A percentile compares a stretch with the other conserved stretches of the same genome.
These are phyloP conservation scores for Pichia sp. DNA, from an alignment of 1,139 yeast genomes.

Conservation along the genomic window DNA sequence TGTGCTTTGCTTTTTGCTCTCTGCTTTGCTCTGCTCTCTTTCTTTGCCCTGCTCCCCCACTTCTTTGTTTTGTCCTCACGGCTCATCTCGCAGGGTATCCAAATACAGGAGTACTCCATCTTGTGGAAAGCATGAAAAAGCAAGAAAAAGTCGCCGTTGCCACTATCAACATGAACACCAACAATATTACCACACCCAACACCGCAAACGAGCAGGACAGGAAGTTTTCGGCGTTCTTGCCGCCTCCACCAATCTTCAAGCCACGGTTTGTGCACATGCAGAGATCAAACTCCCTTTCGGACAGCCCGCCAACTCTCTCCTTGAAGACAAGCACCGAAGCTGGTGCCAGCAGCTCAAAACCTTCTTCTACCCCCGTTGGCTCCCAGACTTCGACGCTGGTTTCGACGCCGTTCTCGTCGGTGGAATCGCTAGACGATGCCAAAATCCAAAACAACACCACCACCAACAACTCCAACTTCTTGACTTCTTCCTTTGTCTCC, in stretches of 20 bases:
- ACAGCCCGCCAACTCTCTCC: not conserved
- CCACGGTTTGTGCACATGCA: slow-evolving; percentile 61
- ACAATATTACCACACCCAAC: not conserved
- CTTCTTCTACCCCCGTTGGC: too few species aligned
- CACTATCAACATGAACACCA: not conserved
- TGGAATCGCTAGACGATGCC: not conserved
- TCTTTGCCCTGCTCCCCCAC: not conserved
- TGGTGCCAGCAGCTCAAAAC: not conserved
- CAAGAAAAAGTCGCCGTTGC: not conserved
- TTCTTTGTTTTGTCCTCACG: not conserved
- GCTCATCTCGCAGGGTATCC: not conserved
- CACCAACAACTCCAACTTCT: slow-evolving; percentile 22
- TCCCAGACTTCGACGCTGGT: not conserved
- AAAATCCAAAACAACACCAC: not conserved
- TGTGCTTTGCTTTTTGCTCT: not conserved
- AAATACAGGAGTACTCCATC: not conserved
- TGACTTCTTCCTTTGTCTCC: slow-evolving; percentile 29
- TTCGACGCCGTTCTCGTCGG: not conserved
- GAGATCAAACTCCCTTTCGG: slow-evolving; percentile 31
- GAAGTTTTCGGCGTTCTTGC: slow-evolving; percentile 29
- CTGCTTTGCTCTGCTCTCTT: not conserved
- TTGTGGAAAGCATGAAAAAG: not conserved
- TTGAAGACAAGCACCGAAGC: not conserved
- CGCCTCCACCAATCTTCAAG: slow-evolving; percentile 58
- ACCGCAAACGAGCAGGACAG: not conserved